These are phyloP conservation scores for Thraustochytrium striatum DNA, from an alignment of 352 stramenopile genomes.

Conservation along the genomic window DNA sequence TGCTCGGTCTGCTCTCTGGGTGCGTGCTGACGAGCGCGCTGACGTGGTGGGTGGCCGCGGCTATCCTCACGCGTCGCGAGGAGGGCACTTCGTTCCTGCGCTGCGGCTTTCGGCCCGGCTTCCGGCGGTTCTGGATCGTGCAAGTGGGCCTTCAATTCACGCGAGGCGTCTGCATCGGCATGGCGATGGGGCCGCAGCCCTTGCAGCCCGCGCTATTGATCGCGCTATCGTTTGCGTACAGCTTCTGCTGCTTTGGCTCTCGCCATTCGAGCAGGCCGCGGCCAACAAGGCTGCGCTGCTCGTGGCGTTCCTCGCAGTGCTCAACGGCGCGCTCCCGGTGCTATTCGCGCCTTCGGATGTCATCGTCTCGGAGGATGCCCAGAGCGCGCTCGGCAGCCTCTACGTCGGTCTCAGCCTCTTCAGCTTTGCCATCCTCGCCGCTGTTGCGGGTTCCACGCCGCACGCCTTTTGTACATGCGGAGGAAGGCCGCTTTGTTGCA, in stretches of 20 bases:
- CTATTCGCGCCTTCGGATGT: background rate
- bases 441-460: background rate
- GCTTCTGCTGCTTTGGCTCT: background rate
- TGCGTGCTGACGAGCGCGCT: background rate
- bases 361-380: background rate
- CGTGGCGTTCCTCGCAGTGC: background rate
- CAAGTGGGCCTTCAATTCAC: background rate
- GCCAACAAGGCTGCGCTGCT: background rate
- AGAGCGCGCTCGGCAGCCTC: background rate
- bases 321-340: background rate
- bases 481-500: too few relatives aligned
- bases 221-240: background rate
- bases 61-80: background rate
- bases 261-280: background rate
- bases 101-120: background rate
- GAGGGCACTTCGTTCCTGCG: background rate
- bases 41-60: background rate
- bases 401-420: background rate
- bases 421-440: background rate
- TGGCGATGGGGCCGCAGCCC: background rate
- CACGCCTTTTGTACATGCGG: too few relatives aligned
- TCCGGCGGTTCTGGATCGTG: background rate
- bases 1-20: background rate
- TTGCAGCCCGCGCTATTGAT: background rate
- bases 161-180: background rate